A percentile compares a stretch with the other conserved stretches of the same genome.
These are phyloP conservation scores for Apophysomyces elegans DNA, from an alignment of 371 early-diverging fungal species.

Conservation along the genomic window DNA sequence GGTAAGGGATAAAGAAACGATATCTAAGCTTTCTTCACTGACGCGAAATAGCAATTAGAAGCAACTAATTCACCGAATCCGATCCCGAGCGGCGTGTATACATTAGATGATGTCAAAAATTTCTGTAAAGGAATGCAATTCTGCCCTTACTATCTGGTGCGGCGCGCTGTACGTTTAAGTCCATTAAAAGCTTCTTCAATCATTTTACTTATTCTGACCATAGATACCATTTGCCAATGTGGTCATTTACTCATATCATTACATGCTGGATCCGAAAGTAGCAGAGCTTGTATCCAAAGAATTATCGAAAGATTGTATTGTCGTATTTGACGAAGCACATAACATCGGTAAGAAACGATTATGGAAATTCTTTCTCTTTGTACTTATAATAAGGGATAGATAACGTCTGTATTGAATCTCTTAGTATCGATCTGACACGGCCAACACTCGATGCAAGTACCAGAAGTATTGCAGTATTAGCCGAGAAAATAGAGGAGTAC, in stretches of 20 bases:
- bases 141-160: slow-evolving; percentile 97
- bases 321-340: slow-evolving; percentile 99
- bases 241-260: slow-evolving; percentile 99
- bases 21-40: background rate
- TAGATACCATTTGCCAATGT: slow-evolving; percentile 93
- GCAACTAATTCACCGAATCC: slow-evolving; percentile 68
- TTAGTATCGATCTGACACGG: slow-evolving; percentile 93
- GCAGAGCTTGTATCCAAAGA: slow-evolving; percentile 96
- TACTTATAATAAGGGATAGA: slow-evolving; percentile 51
- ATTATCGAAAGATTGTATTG: slow-evolving; percentile 92
- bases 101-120: slow-evolving; percentile 90
- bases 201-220: background rate
- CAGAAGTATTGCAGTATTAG: slow-evolving; percentile 73
- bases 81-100: slow-evolving; percentile 94
- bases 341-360: slow-evolving; percentile 87
- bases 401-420: slow-evolving; percentile 98
- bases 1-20: slow-evolving; percentile 30
- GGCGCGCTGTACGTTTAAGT: slow-evolving; percentile 70
- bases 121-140: slow-evolving; percentile 74
- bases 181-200: background rate
- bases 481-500: slow-evolving; percentile 75
- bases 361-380: background rate
- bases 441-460: slow-evolving; percentile 92
- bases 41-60: slow-evolving; percentile 57
- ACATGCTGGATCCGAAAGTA: slow-evolving; percentile 99